A percentile compares a stretch with the other conserved stretches of the same genome.
phyloP scores from a whole-genome alignment of 805 yeast genomes.

The Peterozyma toletana region DNA sequence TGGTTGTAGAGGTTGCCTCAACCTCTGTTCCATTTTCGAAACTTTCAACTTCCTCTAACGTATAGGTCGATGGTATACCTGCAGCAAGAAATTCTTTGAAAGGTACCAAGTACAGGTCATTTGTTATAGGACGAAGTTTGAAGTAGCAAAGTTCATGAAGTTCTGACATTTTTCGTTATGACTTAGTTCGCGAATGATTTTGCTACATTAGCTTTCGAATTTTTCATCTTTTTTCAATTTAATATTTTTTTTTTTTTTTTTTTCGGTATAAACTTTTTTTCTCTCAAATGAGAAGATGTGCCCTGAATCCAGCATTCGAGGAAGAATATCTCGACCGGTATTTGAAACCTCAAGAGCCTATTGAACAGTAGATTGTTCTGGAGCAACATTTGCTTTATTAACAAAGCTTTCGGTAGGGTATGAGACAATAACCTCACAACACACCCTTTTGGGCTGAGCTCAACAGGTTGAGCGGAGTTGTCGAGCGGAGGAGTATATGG shows the following conservation, averaged over 20 bases:
- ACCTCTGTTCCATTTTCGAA: conserved; percentile 36
- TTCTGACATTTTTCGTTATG: conserved; percentile 46
- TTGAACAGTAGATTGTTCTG: too few relatives aligned
- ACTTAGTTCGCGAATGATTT: background rate
- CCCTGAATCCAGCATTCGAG: too few relatives aligned
- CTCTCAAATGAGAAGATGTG: too few relatives aligned
- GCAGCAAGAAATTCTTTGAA: conserved; percentile 40
- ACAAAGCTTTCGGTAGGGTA: too few relatives aligned
- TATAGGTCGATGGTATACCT: conserved; percentile 81
- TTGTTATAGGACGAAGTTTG: conserved; percentile 42
- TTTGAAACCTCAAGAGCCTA: too few relatives aligned
- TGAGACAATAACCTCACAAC: too few relatives aligned
- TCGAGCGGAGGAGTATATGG: too few relatives aligned
- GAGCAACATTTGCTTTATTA: too few relatives aligned
- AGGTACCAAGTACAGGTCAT: conserved; percentile 30
- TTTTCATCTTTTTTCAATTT: background rate
- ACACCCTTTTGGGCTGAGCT: too few relatives aligned
- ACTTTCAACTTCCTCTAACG: conserved; percentile 67
- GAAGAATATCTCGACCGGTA: too few relatives aligned
- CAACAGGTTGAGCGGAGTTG: too few relatives aligned
- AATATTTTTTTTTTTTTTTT: background rate
- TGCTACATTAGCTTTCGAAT: background rate
- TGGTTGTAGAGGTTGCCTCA: conserved; percentile 47
- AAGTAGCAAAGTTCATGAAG: conserved; percentile 58
- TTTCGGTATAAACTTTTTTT: background rate